These are phyloP conservation scores for Sphenostylis stenocarpa DNA, from an alignment of 306 rosid genomes.

Conservation along the genomic window DNA sequence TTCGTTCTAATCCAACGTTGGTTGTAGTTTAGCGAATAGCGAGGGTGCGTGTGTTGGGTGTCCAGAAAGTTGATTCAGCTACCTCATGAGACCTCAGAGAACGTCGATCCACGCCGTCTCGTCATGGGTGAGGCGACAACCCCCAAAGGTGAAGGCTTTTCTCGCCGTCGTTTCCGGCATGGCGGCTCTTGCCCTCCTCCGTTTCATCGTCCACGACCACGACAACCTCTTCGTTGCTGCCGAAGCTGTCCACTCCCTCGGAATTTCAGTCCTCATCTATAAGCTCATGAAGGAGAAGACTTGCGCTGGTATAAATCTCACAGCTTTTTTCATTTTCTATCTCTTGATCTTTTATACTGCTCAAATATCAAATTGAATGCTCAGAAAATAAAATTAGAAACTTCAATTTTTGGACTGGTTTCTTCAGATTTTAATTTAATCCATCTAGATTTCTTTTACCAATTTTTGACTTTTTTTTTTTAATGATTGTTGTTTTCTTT, in stretches of 20 bases:
- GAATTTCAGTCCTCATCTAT: constrained; percentile 88
- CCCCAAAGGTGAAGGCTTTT: constrained; percentile 95
- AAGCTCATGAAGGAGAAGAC: constrained; percentile 97
- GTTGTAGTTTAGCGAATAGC: not conserved
- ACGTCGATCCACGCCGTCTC: constrained; percentile 68
- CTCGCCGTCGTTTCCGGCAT: constrained; percentile 87
- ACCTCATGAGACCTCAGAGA: constrained; percentile 58
- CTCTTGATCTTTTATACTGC: not conserved
- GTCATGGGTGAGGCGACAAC: constrained; percentile 84
- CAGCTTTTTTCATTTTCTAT: too few species aligned
- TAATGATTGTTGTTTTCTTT: not conserved
- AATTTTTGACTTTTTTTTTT: not conserved
- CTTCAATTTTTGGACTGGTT: not conserved
- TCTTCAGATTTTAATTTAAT: not conserved
- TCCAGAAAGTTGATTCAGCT: not conserved
- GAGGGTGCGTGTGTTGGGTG: not conserved
- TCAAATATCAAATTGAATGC: too few species aligned
- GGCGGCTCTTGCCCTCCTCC: constrained; percentile 89
- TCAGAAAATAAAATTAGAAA: not conserved
- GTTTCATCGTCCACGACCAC: constrained; percentile 91
- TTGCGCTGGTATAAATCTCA: constrained; percentile 69
- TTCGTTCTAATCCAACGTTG: not conserved
- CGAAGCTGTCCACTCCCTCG: constrained; percentile 91
- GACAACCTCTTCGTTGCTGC: constrained; percentile 96
- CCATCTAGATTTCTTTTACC: not conserved